phyloP scores from a whole-genome alignment of 805 yeast genomes.

The Scheffersomyces amazonensis region DNA sequence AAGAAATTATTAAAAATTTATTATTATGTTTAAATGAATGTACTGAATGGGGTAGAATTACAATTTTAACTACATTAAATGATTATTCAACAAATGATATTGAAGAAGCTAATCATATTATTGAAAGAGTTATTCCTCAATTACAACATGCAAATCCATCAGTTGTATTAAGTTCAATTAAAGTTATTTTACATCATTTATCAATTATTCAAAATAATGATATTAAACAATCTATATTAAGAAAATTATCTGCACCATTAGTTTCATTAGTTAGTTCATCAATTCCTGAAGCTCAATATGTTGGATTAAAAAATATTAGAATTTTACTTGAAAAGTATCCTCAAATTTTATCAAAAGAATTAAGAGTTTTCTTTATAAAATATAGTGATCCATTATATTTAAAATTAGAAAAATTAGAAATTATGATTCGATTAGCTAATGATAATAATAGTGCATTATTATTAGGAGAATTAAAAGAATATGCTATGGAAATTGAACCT shows the following conservation, averaged over 20 bases:
- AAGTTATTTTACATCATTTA: conserved; percentile 71
- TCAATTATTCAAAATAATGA: conserved; percentile 44
- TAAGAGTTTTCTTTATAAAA: conserved; percentile 87
- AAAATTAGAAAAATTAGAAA: conserved; percentile 74
- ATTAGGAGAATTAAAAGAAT: conserved; percentile 71
- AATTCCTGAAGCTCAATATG: conserved; percentile 88
- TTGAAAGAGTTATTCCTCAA: conserved; percentile 91
- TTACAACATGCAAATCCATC: conserved; percentile 96
- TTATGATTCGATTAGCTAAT: conserved; percentile 65
- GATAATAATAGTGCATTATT: conserved; percentile 56
- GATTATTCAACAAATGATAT: conserved; percentile 58
- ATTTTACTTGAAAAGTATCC: conserved; percentile 90
- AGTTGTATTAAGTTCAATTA: conserved; percentile 83
- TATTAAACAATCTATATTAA: conserved; percentile 45
- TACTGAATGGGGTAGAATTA: conserved; percentile 98
- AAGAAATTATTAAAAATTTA: conserved; percentile 53
- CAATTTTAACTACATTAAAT: conserved; percentile 78
- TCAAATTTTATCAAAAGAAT: conserved; percentile 66
- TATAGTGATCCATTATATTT: conserved; percentile 80
- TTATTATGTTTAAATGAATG: conserved; percentile 90
- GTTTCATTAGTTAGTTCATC: conserved; percentile 85
- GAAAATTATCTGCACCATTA: conserved; percentile 78
- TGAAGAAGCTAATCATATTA: conserved; percentile 76
- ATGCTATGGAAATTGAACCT: conserved; percentile 81
- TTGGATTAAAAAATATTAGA: conserved; percentile 86